Conservation (phyloP, 2,329 filamentous ascomycete genomes). For the Fusarium bactridioides region DNA sequence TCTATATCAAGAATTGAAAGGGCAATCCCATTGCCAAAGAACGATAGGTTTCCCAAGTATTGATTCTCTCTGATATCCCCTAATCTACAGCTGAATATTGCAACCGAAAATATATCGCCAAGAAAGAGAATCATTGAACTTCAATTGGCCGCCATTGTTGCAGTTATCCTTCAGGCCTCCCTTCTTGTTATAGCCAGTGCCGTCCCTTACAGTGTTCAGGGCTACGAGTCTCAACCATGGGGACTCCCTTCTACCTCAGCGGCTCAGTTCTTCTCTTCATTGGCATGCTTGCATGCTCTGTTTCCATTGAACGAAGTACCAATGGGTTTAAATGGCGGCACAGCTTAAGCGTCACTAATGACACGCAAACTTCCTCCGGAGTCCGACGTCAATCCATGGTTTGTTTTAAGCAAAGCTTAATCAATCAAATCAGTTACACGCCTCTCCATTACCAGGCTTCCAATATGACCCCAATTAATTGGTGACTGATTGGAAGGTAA, state of each 20-base stretch:
- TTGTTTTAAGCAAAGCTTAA: background rate
- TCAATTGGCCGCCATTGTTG: background rate
- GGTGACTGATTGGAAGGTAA: no score
- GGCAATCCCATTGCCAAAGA: background rate
- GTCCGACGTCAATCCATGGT: background rate
- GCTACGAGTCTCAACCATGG: background rate
- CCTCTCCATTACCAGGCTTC: background rate
- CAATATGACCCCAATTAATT: background rate
- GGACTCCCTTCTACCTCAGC: background rate
- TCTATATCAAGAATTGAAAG: background rate
- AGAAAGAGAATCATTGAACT: background rate
- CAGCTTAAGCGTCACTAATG: background rate
- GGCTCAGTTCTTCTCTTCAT: background rate
- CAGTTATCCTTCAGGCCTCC: background rate
- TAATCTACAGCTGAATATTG: background rate
- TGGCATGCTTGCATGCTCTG: background rate
- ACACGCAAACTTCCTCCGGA: no score
- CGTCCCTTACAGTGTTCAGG: rapidly evolving
- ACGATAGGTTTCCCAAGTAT: background rate
- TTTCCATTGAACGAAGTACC: background rate
- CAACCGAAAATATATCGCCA: background rate
- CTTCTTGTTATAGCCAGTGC: background rate
- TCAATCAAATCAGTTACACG: no score
- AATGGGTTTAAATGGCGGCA: background rate
- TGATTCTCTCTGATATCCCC: rapidly evolving